These are phyloP conservation scores for Stellera chamaejasme DNA, from an alignment of 345 rosid genomes.

Conservation along the genomic window DNA sequence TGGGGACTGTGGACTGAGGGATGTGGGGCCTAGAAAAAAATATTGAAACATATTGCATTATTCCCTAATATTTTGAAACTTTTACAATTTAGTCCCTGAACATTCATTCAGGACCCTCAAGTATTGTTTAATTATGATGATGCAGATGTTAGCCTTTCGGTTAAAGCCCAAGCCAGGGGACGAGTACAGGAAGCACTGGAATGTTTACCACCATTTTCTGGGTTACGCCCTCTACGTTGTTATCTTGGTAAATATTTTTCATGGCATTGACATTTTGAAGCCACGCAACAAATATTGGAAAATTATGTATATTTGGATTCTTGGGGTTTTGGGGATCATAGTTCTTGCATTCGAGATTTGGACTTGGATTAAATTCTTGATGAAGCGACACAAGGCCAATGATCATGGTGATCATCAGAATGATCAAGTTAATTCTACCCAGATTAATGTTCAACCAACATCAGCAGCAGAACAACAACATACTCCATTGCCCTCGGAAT, in stretches of 20 bases:
- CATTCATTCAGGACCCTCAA: neutral
- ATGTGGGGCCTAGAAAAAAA: no score
- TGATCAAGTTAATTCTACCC: no score
- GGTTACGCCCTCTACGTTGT: constrained; percentile 36
- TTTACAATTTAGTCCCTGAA: no score
- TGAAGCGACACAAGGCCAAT: neutral
- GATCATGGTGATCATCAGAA: no score
- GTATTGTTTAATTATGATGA: neutral
- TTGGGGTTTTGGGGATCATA: constrained; percentile 16
- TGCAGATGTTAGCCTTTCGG: constrained; percentile 35
- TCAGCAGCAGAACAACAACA: no score
- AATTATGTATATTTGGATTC: constrained; percentile 31
- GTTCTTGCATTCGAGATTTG: constrained; percentile 22
- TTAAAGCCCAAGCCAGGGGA: constrained; percentile 22
- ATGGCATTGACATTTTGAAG: constrained; percentile 32
- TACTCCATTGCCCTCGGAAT: no score
- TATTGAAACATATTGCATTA: neutral
- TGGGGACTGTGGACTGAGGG: no score
- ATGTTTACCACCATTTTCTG: constrained; percentile 45
- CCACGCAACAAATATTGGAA: constrained; percentile 25
- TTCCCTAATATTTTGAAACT: neutral
- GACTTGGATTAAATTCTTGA: constrained; percentile 29
- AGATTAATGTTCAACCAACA: no score
- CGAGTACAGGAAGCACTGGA: constrained; percentile 42
- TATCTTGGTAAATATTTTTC: constrained; percentile 34